phyloP scores from a whole-genome alignment of 192 early-diverging fungal genomes.

The Coemansia sp. region DNA sequence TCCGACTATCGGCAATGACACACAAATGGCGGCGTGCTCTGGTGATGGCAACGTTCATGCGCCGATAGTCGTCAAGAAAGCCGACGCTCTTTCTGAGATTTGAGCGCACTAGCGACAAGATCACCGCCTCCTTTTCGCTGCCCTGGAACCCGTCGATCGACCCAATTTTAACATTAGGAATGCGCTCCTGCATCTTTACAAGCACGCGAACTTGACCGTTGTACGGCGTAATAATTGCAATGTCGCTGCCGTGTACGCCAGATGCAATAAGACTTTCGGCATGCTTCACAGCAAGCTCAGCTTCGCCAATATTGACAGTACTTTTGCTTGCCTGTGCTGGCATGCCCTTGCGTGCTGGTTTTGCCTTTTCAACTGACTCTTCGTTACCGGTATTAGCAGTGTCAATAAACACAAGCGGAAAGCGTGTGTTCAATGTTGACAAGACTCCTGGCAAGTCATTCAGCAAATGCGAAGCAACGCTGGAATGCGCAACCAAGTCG shows the following conservation, averaged over 20 bases:
- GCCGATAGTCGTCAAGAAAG: constrained; percentile 76
- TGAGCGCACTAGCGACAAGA: constrained; percentile 77
- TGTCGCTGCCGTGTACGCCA: constrained; percentile 62
- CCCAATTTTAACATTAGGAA: constrained; percentile 71
- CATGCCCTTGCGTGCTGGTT: constrained; percentile 67
- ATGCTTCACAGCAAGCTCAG: constrained; percentile 62
- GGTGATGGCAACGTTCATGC: constrained; percentile 90
- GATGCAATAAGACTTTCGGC: constrained; percentile 62
- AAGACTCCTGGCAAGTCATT: constrained; percentile 60
- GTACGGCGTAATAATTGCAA: constrained; percentile 89
- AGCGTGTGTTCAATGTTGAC: constrained; percentile 58
- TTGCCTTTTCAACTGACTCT: constrained; percentile 80
- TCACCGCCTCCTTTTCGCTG: constrained; percentile 83
- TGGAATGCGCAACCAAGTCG: constrained; percentile 63
- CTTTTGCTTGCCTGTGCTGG: constrained; percentile 73
- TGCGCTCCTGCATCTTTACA: constrained; percentile 52
- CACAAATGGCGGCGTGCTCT: constrained; percentile 81
- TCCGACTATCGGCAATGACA: constrained; percentile 75
- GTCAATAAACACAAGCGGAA: constrained; percentile 71
- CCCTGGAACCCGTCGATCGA: constrained; percentile 91
- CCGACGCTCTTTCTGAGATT: constrained; percentile 77
- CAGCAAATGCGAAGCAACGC: constrained; percentile 65
- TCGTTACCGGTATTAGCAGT: constrained; percentile 60
- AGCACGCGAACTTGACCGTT: constrained; percentile 69
- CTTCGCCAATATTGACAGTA: constrained; percentile 77